Base-by-base conservation (phyloP, 2,329 filamentous ascomycete species). In the Bipolaris gigantea region DNA sequence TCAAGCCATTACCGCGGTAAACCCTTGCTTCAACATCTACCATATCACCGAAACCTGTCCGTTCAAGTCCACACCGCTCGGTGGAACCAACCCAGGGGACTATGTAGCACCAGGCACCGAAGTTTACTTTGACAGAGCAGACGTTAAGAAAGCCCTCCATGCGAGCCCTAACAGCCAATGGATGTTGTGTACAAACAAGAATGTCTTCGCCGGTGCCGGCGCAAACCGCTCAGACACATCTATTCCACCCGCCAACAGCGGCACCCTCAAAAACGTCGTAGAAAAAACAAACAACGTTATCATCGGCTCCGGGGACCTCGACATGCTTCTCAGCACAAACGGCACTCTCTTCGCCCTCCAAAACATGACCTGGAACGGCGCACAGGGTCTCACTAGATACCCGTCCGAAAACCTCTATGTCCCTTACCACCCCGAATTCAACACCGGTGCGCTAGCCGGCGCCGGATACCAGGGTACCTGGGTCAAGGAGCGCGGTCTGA, bases 311-410 rank as follows among this genome's bases (percentile, higher is more conserved):
- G 80, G 78, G 6, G 74, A 79, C 49, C 72, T 81, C 15, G 81
- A 83, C 64, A 76, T 78, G 65, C 65, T 80, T 4, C 75, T 83
- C 42, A 69, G 73, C 43, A 79, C 79, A 25, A 81, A 83, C 60
- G 80, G 80, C 2, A 83, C 80, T 0, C 71, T 83, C 4, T 71
- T 83, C 18, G 76, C 78, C 3, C 72, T 83, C 35, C 80, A 83
- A 63, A 83, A 83, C 67, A 77, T 81, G 72, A 83, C 80, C 2
- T 82, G 80, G 79, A 76, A 80, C 61, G 80, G 80, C 13, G 56
- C 64, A 2, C 76, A 80, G 46, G 80, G 80, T 10, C 75, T 83
- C 38, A 73, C 78, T 21, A 52, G 64, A 5, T 74, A 75, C 19
- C 80, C 80, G 0, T 64, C 57, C 16, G 72, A 65, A n/a, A 67